These are phyloP conservation scores for Rhodofomes roseus DNA, from an alignment of 1,284 basidiomycete species.

Conservation along the genomic window DNA sequence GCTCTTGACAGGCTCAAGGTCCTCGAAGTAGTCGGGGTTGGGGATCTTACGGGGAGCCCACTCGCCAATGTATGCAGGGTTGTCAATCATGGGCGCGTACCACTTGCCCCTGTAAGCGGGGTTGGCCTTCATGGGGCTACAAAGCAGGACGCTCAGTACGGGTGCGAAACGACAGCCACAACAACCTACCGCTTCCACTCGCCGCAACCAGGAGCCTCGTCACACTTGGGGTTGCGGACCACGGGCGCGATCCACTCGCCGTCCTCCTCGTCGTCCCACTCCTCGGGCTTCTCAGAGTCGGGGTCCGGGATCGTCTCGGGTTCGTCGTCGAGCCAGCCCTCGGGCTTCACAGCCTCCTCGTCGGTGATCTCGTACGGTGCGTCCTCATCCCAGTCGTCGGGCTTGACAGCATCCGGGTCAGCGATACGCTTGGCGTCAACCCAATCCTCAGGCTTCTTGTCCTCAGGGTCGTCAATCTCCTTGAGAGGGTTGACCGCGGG, in stretches of 20 bases:
- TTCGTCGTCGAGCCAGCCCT: slow-evolving; percentile 95
- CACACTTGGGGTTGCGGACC: slow-evolving; percentile 87
- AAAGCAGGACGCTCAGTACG: background rate
- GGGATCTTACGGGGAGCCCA: slow-evolving; percentile 92
- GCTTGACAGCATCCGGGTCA: slow-evolving; percentile 87
- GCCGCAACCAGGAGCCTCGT: slow-evolving; percentile 90
- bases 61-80: slow-evolving; percentile 96
- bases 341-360: slow-evolving; percentile 85
- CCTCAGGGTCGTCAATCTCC: slow-evolving; percentile 92
- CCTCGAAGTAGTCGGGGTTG: slow-evolving; percentile 94
- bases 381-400: slow-evolving; percentile 95
- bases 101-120: slow-evolving; percentile 96
- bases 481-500: slow-evolving; percentile 92
- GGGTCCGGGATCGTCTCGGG: slow-evolving; percentile 84
- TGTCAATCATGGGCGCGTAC: slow-evolving; percentile 91
- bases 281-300: slow-evolving; percentile 94
- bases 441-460: slow-evolving; percentile 92
- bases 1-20: slow-evolving; percentile 78
- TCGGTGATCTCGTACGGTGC: slow-evolving; percentile 90
- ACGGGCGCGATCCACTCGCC: slow-evolving; percentile 96
- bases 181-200: slow-evolving; percentile 73
- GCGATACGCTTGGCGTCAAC: slow-evolving; percentile 86
- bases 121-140: slow-evolving; percentile 83
- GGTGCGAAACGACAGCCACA: background rate
- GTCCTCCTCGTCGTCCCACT: slow-evolving; percentile 99